Base-by-base conservation (phyloP, 1,139 yeast species). In the Yamadazyma jaroonii region DNA sequence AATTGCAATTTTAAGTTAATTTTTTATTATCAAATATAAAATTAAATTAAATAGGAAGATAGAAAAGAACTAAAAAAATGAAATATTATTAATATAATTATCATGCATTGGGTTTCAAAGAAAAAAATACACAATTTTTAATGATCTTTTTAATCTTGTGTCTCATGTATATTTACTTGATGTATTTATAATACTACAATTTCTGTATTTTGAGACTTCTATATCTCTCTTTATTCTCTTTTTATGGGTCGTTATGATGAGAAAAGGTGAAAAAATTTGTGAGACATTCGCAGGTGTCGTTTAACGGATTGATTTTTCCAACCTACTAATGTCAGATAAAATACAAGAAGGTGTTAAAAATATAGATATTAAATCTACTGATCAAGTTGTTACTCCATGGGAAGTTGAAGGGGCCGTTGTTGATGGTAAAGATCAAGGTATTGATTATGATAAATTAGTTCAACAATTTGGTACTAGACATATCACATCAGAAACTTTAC, bases 331-430 rank as follows among this genome's bases (percentile, higher is more conserved):
- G 32, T 20, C 32, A 12, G 25, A 30, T 25, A 35, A 35, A 31
- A 49, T 57, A 4, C 59, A 56, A 46, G 54, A 62, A 40, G 56
- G 52, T 31, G 54, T 65, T 10, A 44, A 54, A 33, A 49, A 61
- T 14, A 45, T 65, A 31, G 47, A 52, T 10, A 40, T 64, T 9
- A 46, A 47, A 10, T 37, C 49, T 5, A 74, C 74, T 33, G 90
- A 80, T 39, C 95, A 86, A 60, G 73, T 72, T 36, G 78, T 94
- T 48, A 94, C 98, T 0, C 98, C 98, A 33, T 92, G 98, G 97
- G 97, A 92, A 59, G 99, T 94, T 21, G 96, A 87, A 63, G 99
- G 98, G 43, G 98, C 97, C 3, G 95, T 90, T 33, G 96, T 87
- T 36, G 95, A 89, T 53, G 99, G 99, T 34, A 72, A 84, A 54